Percentiles rank a stretch among this genome's conserved stretches.
phyloP scores from a whole-genome alignment of 257 asterid species.

The Orobanche coerulescens region DNA sequence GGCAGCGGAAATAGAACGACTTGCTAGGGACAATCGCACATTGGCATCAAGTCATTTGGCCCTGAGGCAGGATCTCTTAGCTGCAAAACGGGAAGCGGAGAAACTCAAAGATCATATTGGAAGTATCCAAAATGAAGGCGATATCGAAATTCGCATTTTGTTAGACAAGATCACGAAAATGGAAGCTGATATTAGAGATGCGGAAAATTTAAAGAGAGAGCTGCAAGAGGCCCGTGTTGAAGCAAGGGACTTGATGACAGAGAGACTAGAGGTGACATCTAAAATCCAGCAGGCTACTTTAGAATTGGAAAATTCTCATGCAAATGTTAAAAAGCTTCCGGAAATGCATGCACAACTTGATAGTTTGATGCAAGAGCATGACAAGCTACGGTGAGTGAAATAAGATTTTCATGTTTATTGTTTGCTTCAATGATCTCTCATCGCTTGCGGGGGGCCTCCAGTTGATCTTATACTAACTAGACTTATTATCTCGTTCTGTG shows the following conservation, averaged over 20 bases:
- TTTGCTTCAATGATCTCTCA: constrained; percentile 10
- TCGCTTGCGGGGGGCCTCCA: neutral
- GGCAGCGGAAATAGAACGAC: constrained; percentile 50
- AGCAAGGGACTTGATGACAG: constrained; percentile 49
- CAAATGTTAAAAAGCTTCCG: constrained; percentile 45
- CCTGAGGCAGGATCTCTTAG: constrained; percentile 54
- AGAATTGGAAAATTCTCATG: constrained; percentile 47
- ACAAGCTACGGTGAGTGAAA: constrained; percentile 58
- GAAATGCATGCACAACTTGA: constrained; percentile 57
- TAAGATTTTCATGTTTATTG: neutral
- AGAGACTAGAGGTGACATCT: constrained; percentile 44
- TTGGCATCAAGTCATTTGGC: constrained; percentile 51
- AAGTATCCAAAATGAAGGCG: constrained; percentile 62
- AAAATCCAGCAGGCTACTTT: constrained; percentile 43
- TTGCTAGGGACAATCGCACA: constrained; percentile 56
- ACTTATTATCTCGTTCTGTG: neutral
- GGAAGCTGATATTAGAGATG: constrained; percentile 51
- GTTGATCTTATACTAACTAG: neutral
- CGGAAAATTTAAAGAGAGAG: constrained; percentile 43
- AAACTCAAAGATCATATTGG: constrained; percentile 53
- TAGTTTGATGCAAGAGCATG: constrained; percentile 55
- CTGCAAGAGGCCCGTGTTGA: constrained; percentile 47
- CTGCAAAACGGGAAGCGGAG: constrained; percentile 48
- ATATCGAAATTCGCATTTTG: constrained; percentile 58
- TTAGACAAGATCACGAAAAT: constrained; percentile 59